Evolutionary conservation across 371 early-diverging fungal species (phyloP), one percentile per base, ranked within the genome.

Genomic region (Actinomucor elegans): DNA sequence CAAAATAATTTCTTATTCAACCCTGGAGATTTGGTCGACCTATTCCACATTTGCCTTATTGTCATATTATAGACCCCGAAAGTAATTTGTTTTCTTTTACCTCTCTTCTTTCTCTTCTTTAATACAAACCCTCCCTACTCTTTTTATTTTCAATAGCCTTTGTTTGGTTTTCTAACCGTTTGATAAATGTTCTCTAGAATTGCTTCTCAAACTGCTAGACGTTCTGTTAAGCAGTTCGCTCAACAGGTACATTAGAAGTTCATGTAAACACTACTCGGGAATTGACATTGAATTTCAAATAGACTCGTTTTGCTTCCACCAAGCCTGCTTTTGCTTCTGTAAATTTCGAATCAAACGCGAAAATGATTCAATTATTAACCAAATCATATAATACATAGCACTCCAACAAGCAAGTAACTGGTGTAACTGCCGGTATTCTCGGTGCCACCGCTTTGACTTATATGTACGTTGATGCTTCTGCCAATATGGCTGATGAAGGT

Each of bases 401-500:
- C 49, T 55, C 69, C 24, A 50, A 65, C 46, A 64, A 65, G 59
- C 67, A 71, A 66, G 55, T 81, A 31, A 63, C 71, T 45, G 66
- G 71, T 52, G 67, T 83, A 49, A 76, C 84, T 15, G 80, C 79
- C 48, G 81, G 78, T 59, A 81, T 80, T 52, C 76, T 78, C 49
- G 82, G 79, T 52, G 73, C 77, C 33, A 69, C 78, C 27, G 82
- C 69, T 68, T 64, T 80, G 60, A 77, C 78, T 35, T 86, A 75
- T 61, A 67, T 79, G 69, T 68, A 69, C 26, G 69, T 66, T 23
- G 71, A 71, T 51, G 81, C 81, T 23, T 78, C 81, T 64, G 86
- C 88, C 69, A 80, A 83, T 58, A 77, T 87, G 85, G 87, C 89
- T 55, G 96, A 91, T 55, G 92, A 94, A 58, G 97, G 97, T 55